Base-by-base conservation (phyloP, 305 asterid genomes). In the Plantago rigida region DNA sequence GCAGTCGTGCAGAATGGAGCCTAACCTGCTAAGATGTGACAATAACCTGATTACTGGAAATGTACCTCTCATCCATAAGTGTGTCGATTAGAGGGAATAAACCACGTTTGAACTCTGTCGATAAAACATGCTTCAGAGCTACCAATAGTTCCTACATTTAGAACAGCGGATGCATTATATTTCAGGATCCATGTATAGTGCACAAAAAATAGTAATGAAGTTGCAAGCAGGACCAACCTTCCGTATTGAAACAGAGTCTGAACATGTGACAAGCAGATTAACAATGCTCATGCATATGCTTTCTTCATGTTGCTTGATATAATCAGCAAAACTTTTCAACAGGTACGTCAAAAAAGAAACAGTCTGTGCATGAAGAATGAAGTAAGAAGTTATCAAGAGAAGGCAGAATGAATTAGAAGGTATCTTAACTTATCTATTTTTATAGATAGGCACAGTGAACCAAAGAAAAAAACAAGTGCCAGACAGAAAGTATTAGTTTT, bases 281-380 rank as follows among this genome's bases (percentile, higher is more conserved):
- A 93, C 97, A 59, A 93, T 85, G 79, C 99, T 93, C 81, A 85
- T 93, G 80, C 99, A 93, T 70, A 93, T 93, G 82, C 87, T 85
- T 78, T 93, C 99, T 79, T 89, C 97, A 64, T 89, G 99, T 53
- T 87, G 99, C 77, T 86, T 85, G 68, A 93, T 93, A 74, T 87
- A 89, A 67, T 89, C 97, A 15, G 88, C 84, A 66, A 82, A 89
- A 70, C 97, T 87, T 83, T 89, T 93, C 87, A 93, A 71, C 81
- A 93, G 82, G 81, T 93, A 93, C 9, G 99, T 93, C 75, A 93
- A 78, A 82, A 93, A 93, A 59, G 99, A 93, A 72, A 89, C 97
- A 29, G 99, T 89, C 99, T 93, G 95, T 80, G 72, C 49, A 73
- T 56, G 41, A 61, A 47, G 52, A 53, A 69, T 67, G 56, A 36